A percentile compares a stretch with the other conserved stretches of the same genome.
These are phyloP conservation scores for Claviceps purpurea DNA, from an alignment of 2,329 filamentous ascomycete species.

Conservation along the genomic window DNA sequence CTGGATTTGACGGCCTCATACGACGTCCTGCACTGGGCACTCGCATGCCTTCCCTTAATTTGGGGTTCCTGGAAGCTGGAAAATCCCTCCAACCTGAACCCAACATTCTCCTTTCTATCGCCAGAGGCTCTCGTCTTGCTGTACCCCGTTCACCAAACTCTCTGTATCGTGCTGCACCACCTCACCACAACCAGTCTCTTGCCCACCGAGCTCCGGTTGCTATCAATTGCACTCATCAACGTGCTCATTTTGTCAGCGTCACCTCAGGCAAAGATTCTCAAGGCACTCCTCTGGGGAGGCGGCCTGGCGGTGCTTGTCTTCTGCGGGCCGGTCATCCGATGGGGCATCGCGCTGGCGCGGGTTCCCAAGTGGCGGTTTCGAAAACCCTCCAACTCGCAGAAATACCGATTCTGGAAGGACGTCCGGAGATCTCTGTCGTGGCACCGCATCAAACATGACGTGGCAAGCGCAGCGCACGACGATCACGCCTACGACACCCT, in stretches of 20 bases:
- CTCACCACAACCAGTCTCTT: slow-evolving; percentile 83
- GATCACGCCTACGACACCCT: slow-evolving; percentile 19
- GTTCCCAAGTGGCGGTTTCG: slow-evolving; percentile 87
- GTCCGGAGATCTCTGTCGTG: slow-evolving; percentile 30
- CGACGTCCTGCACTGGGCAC: slow-evolving; percentile 62
- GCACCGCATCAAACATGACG: slow-evolving; percentile 30
- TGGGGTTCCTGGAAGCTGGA: slow-evolving; percentile 13
- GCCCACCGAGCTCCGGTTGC: slow-evolving; percentile 72
- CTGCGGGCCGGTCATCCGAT: slow-evolving; percentile 62
- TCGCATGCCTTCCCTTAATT: slow-evolving; percentile 56
- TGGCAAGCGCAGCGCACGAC: slow-evolving; percentile 18
- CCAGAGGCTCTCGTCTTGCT: slow-evolving; percentile 48
- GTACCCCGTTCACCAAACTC: slow-evolving; percentile 71
- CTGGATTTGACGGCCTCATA: slow-evolving; percentile 41
- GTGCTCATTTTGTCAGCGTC: slow-evolving; percentile 64
- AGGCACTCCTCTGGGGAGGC: slow-evolving; percentile 74
- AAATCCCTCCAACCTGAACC: slow-evolving; percentile 26
- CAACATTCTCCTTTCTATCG: slow-evolving; percentile 22
- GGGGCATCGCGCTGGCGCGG: slow-evolving; percentile 74
- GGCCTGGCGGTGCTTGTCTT: slow-evolving; percentile 61
- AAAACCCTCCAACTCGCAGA: slow-evolving; percentile 31
- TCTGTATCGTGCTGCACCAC: slow-evolving; percentile 61
- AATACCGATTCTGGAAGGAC: slow-evolving; percentile 22
- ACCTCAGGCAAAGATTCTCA: slow-evolving; percentile 73
- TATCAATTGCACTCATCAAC: slow-evolving; percentile 73